These are phyloP conservation scores for Sodiomyces alkalinus DNA, from an alignment of 2,329 filamentous ascomycete species.

Conservation along the genomic window DNA sequence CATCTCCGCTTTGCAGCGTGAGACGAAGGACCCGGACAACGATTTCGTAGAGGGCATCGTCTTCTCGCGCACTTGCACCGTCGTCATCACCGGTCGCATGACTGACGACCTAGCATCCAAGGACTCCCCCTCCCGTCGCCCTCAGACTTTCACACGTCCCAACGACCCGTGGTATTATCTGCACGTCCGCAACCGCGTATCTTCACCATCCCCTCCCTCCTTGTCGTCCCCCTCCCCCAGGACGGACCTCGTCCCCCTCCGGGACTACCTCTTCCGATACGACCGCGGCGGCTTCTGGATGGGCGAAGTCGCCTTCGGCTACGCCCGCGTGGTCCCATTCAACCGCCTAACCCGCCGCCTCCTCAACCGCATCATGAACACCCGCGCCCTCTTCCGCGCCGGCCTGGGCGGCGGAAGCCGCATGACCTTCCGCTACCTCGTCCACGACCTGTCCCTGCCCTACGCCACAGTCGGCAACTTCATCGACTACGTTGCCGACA, in stretches of 20 bases:
- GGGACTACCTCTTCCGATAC: slow-evolving; percentile 57
- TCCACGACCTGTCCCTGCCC: slow-evolving; percentile 47
- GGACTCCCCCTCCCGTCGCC: not conserved
- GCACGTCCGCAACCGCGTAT: slow-evolving; percentile 27
- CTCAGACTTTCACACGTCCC: slow-evolving; percentile 38
- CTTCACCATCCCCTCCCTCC: not conserved
- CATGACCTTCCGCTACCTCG: slow-evolving; percentile 42
- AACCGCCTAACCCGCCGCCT: slow-evolving; percentile 45
- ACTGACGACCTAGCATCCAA: slow-evolving; percentile 25
- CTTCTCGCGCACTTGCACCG: slow-evolving; percentile 37
- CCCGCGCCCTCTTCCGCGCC: slow-evolving; percentile 49
- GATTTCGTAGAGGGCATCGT: slow-evolving; percentile 59
- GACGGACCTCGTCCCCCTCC: slow-evolving; percentile 43
- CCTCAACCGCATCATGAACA: slow-evolving; percentile 48
- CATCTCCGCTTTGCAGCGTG: slow-evolving; percentile 27
- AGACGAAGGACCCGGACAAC: slow-evolving; percentile 20
- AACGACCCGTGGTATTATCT: slow-evolving; percentile 62
- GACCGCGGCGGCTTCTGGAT: slow-evolving; percentile 58
- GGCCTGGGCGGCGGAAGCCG: slow-evolving; percentile 39
- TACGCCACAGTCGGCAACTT: slow-evolving; percentile 27
- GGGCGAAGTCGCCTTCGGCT: slow-evolving; percentile 44
- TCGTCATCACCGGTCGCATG: slow-evolving; percentile 46
- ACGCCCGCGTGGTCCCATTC: slow-evolving; percentile 46
- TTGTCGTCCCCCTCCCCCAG: slow-evolving; percentile 5
- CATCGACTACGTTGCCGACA: slow-evolving; percentile 28